Evolutionary conservation across 768 basidiomycete species (phyloP).

Genomic region (Russula foetens): DNA sequence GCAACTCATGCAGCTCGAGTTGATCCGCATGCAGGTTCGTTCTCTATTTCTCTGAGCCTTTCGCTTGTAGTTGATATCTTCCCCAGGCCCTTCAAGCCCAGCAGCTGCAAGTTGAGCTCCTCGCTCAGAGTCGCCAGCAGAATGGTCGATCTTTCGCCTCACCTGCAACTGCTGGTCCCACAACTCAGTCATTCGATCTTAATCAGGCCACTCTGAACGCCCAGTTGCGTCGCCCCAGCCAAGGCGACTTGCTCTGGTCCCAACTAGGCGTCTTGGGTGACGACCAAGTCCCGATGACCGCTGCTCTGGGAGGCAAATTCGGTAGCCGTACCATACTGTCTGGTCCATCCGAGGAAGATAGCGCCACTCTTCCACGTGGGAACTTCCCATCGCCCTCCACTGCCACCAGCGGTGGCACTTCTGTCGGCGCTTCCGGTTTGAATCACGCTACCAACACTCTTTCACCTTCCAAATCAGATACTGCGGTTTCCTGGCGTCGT

Average conservation of each 20-base stretch:
- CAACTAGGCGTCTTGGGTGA: constrained; percentile 47
- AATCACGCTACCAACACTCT: constrained; percentile 29
- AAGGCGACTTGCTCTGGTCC: constrained; percentile 56
- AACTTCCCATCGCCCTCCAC: constrained; percentile 36
- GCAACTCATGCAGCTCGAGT: constrained; percentile 81
- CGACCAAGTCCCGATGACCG: constrained; percentile 73
- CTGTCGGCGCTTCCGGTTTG: constrained; percentile 48
- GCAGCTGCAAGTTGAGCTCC: constrained; percentile 65
- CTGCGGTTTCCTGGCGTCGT: constrained; percentile 75
- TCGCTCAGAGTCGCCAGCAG: constrained; percentile 56
- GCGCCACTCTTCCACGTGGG: constrained; percentile 17
- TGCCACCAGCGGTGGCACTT: constrained; percentile 63
- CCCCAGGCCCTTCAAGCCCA: constrained; percentile 61
- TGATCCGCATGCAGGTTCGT: constrained; percentile 71
- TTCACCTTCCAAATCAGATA: constrained; percentile 72
- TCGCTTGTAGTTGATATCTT: constrained; percentile 13
- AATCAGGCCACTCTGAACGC: constrained; percentile 46
- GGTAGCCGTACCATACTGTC: constrained; percentile 49
- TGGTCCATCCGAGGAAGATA: constrained; percentile 37
- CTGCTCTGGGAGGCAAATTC: constrained; percentile 67
- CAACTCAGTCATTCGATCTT: constrained; percentile 54
- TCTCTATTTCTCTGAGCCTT: background rate
- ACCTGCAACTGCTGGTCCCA: constrained; percentile 70
- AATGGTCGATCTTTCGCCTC: constrained; percentile 42
- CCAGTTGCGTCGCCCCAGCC: constrained; percentile 59